phyloP scores from a whole-genome alignment of 2,329 filamentous ascomycete genomes.

The Grosmannia huntii region DNA sequence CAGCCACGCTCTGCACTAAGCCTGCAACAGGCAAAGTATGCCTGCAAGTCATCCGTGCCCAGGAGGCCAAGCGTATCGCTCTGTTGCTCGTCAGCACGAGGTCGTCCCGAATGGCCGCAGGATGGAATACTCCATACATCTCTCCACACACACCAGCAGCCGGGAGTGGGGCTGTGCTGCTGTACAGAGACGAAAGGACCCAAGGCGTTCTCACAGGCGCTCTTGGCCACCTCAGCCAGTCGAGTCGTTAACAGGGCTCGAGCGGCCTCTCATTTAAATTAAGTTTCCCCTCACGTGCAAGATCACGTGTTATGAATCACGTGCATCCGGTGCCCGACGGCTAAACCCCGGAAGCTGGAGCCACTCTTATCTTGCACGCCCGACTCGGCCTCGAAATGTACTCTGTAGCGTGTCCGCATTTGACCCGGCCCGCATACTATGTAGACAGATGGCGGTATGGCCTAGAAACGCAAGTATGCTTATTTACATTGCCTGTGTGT shows the following conservation, averaged over 20 bases:
- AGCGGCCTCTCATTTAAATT: too few relatives aligned
- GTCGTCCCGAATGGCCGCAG: not conserved
- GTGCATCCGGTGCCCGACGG: not conserved
- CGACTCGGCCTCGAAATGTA: not conserved
- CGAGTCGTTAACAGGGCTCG: not conserved
- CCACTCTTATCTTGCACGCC: too few relatives aligned
- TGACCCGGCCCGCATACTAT: not conserved
- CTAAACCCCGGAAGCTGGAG: not conserved
- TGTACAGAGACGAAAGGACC: not conserved
- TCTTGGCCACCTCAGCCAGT: not conserved
- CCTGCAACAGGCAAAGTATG: not conserved
- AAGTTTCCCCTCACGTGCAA: not conserved
- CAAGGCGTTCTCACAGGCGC: slow-evolving; percentile 5
- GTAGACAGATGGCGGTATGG: not conserved
- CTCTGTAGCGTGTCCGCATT: not conserved
- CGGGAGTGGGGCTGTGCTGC: not conserved
- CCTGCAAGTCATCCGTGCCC: not conserved
- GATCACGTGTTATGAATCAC: not conserved
- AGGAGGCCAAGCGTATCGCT: not conserved
- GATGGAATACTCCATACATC: not conserved
- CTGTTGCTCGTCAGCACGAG: not conserved
- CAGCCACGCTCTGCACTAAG: not conserved
- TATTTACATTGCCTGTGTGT: not conserved
- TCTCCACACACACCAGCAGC: not conserved
- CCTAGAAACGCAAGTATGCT: too few relatives aligned